A percentile compares a stretch with the other conserved stretches of the same genome.
phyloP scores from a whole-genome alignment of 202 grass and related monocot species.

The Panicum virgatum region DNA sequence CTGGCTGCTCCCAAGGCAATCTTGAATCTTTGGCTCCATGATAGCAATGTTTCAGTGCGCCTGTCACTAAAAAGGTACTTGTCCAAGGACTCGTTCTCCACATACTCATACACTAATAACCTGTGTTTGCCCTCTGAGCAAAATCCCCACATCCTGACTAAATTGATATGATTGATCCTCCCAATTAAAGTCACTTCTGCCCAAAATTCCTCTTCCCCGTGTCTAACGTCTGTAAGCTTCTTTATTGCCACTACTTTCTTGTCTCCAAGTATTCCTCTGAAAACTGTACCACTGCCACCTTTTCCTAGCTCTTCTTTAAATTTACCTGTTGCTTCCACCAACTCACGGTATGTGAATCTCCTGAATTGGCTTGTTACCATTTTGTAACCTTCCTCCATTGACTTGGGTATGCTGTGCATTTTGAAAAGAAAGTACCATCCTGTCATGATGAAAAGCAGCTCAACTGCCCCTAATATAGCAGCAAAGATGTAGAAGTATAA shows the following conservation, averaged over 20 bases:
- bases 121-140: conserved; percentile 63
- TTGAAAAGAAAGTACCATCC: conserved; percentile 79
- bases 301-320: conserved; percentile 82
- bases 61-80: conserved; percentile 52
- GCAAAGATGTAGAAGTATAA: conserved; percentile 67
- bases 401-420: conserved; percentile 55
- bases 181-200: conserved; percentile 73
- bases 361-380: conserved; percentile 81
- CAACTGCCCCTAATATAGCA: conserved; percentile 52
- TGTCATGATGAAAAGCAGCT: conserved; percentile 56
- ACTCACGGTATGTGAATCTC: conserved; percentile 56
- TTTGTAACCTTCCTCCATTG: conserved; percentile 78
- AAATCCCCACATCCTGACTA: conserved; percentile 73
- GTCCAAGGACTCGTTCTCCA: conserved; percentile 68
- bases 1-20: conserved; percentile 73
- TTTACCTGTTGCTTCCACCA: conserved; percentile 50
- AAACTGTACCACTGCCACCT: conserved; percentile 66
- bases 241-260: conserved; percentile 87
- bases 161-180: conserved; percentile 78
- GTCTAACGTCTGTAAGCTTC: conserved; percentile 60
- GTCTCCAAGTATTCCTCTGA: conserved; percentile 68
- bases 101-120: conserved; percentile 64
- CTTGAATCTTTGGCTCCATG: conserved; percentile 66
- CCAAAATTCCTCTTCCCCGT: conserved; percentile 85
- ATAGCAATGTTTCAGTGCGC: conserved; percentile 28